A percentile compares a stretch with the other conserved stretches of the same genome.
Evolutionary conservation across 2,329 filamentous ascomycete genomes (phyloP).

Genomic region (Coniella lustricola): DNA sequence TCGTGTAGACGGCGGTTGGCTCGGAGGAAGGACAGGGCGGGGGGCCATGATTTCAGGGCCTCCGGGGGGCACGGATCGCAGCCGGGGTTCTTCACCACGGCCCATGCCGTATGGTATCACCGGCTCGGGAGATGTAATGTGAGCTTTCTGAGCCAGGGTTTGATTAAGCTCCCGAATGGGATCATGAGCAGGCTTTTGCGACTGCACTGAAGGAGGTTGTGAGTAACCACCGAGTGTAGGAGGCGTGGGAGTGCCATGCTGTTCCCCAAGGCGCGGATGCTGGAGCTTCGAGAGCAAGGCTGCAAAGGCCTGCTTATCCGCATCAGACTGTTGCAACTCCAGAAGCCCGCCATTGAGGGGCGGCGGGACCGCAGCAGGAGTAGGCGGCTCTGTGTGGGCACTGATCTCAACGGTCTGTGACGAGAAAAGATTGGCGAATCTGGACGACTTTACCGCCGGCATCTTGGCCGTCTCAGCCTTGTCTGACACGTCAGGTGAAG

Average conservation of each 20-base stretch:
- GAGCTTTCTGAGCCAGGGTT: slow-evolving; percentile 26
- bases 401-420: slow-evolving; percentile 45
- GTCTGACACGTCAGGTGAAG: slow-evolving; percentile 27
- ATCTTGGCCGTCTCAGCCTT: slow-evolving; percentile 41
- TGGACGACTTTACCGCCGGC: slow-evolving; percentile 65
- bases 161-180: slow-evolving; percentile 12
- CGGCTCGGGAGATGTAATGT: slow-evolving; percentile 40
- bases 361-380: slow-evolving; percentile 28
- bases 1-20: slow-evolving; percentile 39
- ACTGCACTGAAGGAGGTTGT: slow-evolving; percentile 27
- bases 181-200: slow-evolving; percentile 13
- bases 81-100: slow-evolving; percentile 36
- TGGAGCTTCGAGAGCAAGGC: slow-evolving; percentile 77
- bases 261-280: slow-evolving; percentile 18
- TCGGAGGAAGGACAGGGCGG: slow-evolving; percentile 35
- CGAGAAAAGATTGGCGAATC: slow-evolving; percentile 77
- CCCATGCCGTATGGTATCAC: slow-evolving; percentile 41
- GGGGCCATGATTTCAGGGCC: slow-evolving; percentile 48
- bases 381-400: slow-evolving; percentile 42
- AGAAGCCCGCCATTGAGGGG: neutral
- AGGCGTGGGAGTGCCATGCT: slow-evolving; percentile 30
- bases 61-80: slow-evolving; percentile 31
- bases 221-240: slow-evolving; percentile 37
- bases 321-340: slow-evolving; percentile 35
- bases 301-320: slow-evolving; percentile 82